These are phyloP conservation scores for Vigna angularis DNA, from an alignment of 306 rosid genomes.

Conservation along the genomic window DNA sequence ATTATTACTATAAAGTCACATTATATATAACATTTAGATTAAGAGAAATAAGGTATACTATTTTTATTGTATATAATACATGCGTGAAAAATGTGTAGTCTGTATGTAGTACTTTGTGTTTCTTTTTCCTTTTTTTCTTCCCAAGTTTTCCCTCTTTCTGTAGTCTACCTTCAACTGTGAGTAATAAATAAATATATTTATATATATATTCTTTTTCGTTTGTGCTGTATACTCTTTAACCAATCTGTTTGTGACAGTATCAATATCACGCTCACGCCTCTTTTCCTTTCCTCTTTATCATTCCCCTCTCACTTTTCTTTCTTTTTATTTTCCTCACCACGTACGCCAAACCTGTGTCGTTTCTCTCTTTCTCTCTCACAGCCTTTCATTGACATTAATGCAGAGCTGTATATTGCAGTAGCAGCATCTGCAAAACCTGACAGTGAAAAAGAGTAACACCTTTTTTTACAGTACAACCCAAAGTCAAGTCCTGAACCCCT, in stretches of 20 bases:
- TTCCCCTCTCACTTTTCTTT: background rate
- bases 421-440: slow-evolving; percentile 43
- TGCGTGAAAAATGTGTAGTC: too few species aligned
- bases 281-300: background rate
- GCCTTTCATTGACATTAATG: background rate
- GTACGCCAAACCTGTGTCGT: too few species aligned
- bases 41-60: too few species aligned
- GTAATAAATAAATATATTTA: too few species aligned
- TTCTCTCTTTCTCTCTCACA: too few species aligned
- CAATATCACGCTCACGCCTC: slow-evolving; percentile 31
- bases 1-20: too few species aligned
- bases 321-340: background rate
- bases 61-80: too few species aligned
- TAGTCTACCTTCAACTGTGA: too few species aligned
- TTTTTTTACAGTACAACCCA: slow-evolving; percentile 12
- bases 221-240: slow-evolving; percentile 4
- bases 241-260: slow-evolving; percentile 6
- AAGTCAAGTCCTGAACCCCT: background rate
- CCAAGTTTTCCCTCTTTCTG: too few species aligned
- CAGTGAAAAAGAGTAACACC: slow-evolving; percentile 39
- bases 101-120: too few species aligned
- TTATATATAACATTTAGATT: too few species aligned
- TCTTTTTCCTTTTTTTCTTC: too few species aligned
- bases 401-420: slow-evolving; percentile 11
- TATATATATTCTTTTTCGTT: background rate